Conservation (phyloP, 129 eudicot species). For the Flaveria linearis region DNA sequence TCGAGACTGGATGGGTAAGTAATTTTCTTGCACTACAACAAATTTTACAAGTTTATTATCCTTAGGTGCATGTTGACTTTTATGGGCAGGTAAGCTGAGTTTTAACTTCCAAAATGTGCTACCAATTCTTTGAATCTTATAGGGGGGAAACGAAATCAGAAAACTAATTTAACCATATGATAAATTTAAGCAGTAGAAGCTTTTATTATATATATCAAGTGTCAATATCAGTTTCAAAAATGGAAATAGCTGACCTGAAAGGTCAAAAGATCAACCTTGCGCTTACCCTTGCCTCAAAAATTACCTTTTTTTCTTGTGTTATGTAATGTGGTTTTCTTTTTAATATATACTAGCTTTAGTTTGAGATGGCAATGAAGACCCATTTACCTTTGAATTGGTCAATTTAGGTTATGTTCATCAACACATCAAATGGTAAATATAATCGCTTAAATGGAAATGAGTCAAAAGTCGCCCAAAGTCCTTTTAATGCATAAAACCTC, state of each 20-base stretch:
- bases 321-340: neutral
- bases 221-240: neutral
- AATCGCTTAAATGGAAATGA: neutral
- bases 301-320: neutral
- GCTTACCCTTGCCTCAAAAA: constrained; percentile 4
- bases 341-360: too few relatives aligned
- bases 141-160: neutral
- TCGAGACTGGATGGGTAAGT: constrained; percentile 79
- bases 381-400: too few relatives aligned
- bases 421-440: neutral
- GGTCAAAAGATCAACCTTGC: neutral
- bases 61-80: constrained; percentile 9
- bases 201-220: neutral
- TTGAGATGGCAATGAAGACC: too few relatives aligned
- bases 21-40: constrained; percentile 8
- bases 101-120: neutral
- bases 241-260: neutral
- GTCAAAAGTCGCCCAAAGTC: neutral
- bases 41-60: neutral
- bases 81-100: neutral
- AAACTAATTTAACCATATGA: neutral
- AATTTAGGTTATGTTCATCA: too few relatives aligned
- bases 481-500: neutral
- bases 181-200: neutral
- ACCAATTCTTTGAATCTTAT: neutral